Percentiles rank a stretch among this genome's conserved stretches.
Evolutionary conservation across 331 rosid genomes (phyloP).

Genomic region (Rhamnella rubrinervis): DNA sequence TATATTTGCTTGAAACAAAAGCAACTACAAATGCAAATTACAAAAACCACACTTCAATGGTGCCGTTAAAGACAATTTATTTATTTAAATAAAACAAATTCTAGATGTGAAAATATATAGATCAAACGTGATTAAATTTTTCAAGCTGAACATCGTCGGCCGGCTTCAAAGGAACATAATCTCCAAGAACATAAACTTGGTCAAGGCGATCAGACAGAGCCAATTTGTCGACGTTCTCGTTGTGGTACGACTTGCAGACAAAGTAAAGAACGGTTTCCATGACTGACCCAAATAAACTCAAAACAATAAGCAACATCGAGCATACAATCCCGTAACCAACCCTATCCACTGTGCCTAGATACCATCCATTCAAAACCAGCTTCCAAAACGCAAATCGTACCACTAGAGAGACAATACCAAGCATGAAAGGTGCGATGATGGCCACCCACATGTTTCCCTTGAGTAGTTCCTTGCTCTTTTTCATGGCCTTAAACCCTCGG

Average conservation of each 20-base stretch:
- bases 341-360: too few species aligned
- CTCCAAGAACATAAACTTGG: constrained; percentile 4
- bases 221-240: constrained; percentile 13
- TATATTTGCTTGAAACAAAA: too few species aligned
- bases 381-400: neutral
- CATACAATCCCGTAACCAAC: constrained; percentile 2
- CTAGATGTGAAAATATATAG: too few species aligned
- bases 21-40: neutral
- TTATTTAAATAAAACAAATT: too few species aligned
- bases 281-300: constrained; percentile 18
- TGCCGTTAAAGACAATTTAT: too few species aligned
- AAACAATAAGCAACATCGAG: neutral
- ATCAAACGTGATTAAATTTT: neutral
- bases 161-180: constrained; percentile 10
- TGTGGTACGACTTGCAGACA: constrained; percentile 19
- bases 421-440: neutral
- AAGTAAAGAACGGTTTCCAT: constrained; percentile 23
- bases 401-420: neutral
- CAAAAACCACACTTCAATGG: too few species aligned
- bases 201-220: constrained; percentile 16
- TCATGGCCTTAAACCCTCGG: constrained; percentile 20
- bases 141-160: constrained; percentile 21
- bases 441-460: constrained; percentile 19
- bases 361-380: neutral
- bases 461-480: constrained; percentile 20